Evolutionary conservation across 768 basidiomycete genomes (phyloP).

Genomic region (Phylloporus rhodoxanthus): DNA sequence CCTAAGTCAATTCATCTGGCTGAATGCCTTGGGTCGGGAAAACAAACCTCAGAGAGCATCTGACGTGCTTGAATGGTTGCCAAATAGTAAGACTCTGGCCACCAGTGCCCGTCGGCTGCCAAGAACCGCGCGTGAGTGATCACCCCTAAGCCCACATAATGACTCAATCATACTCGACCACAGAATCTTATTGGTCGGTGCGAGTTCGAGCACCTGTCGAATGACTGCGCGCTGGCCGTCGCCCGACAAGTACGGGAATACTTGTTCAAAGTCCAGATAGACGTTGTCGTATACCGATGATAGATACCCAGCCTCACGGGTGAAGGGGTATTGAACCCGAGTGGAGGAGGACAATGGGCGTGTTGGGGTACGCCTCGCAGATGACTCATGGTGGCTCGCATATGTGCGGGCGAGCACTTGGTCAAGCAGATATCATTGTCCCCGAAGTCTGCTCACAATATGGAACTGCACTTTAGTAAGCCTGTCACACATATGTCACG

Average conservation of each 20-base stretch:
- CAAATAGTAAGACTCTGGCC: constrained; percentile 74
- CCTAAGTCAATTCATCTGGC: constrained; percentile 52
- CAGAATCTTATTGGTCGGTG: constrained; percentile 73
- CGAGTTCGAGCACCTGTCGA: constrained; percentile 60
- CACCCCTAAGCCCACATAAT: not conserved
- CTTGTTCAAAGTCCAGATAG: constrained; percentile 74
- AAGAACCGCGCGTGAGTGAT: not conserved
- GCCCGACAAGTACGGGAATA: constrained; percentile 62
- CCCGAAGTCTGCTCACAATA: constrained; percentile 44
- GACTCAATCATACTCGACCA: constrained; percentile 59
- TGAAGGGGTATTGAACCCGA: constrained; percentile 76
- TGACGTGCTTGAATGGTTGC: constrained; percentile 59
- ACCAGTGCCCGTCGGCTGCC: constrained; percentile 36
- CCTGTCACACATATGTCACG: too few species aligned
- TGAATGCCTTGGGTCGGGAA: not conserved
- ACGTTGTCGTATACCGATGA: constrained; percentile 68
- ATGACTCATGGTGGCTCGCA: constrained; percentile 72
- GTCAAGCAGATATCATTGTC: constrained; percentile 62
- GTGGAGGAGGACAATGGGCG: constrained; percentile 65
- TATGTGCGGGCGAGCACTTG: constrained; percentile 54
- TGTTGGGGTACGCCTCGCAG: constrained; percentile 51
- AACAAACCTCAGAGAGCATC: constrained; percentile 50
- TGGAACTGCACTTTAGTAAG: too few species aligned
- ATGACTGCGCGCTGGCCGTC: constrained; percentile 58
- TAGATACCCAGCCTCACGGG: constrained; percentile 73